phyloP scores from a whole-genome alignment of 2,329 filamentous ascomycete genomes.

The Microascus cirrosus region DNA sequence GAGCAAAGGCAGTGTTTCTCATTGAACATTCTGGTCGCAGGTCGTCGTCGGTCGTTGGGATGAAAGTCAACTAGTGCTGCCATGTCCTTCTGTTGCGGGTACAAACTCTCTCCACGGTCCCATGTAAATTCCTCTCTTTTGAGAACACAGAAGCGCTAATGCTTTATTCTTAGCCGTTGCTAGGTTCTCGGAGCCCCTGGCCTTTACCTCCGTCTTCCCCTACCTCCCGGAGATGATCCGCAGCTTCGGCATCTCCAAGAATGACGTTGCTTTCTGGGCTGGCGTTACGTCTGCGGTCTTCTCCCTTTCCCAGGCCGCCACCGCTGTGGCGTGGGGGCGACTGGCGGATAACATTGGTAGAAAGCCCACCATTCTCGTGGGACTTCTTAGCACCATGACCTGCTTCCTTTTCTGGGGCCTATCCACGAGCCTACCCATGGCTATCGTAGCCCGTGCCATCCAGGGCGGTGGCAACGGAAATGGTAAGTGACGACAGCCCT shows the following conservation, averaged over 20 bases:
- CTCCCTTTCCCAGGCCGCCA: constrained; percentile 59
- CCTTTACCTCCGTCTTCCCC: constrained; percentile 62
- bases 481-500: constrained; percentile 26
- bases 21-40: not conserved
- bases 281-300: constrained; percentile 63
- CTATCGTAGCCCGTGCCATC: constrained; percentile 65
- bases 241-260: constrained; percentile 59
- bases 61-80: constrained; percentile 1
- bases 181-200: constrained; percentile 65
- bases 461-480: constrained; percentile 83
- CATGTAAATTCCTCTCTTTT: not conserved
- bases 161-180: constrained; percentile 48
- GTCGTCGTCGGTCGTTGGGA: not conserved
- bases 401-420: constrained; percentile 77
- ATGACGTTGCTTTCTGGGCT: constrained; percentile 72
- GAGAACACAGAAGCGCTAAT: not conserved
- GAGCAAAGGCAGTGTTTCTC: not conserved
- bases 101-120: constrained; percentile 5
- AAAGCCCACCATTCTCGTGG: constrained; percentile 69
- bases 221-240: constrained; percentile 72
- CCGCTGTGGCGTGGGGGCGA: constrained; percentile 65
- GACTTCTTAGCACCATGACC: constrained; percentile 67
- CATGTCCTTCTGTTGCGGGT: not conserved
- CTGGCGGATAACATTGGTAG: constrained; percentile 70
- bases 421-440: constrained; percentile 68